These are phyloP conservation scores for Chionographis japonica DNA, from an alignment of 106 monocot genomes.

Conservation along the genomic window DNA sequence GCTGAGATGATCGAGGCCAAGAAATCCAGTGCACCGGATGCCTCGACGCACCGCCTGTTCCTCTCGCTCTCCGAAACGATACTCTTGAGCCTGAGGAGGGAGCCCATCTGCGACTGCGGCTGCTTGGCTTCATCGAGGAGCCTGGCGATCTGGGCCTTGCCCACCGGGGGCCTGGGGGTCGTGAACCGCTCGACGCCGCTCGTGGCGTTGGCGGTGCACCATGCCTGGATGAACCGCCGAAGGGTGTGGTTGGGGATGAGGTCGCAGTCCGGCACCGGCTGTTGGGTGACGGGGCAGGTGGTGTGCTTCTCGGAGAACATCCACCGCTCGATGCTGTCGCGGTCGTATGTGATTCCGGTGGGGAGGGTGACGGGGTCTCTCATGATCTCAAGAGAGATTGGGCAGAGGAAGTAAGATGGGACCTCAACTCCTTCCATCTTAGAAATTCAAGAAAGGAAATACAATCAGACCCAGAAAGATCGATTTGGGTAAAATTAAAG, in stretches of 20 bases:
- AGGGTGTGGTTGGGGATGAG: conserved; percentile 61
- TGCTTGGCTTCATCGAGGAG: conserved; percentile 25
- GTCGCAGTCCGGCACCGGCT: conserved; percentile 18
- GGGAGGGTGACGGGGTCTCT: conserved; percentile 69
- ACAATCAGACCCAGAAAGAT: too few species aligned
- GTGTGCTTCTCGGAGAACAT: conserved; percentile 36
- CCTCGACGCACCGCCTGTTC: conserved; percentile 24
- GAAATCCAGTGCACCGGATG: conserved; percentile 23
- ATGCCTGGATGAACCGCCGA: conserved; percentile 52
- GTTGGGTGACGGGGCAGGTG: conserved; percentile 68
- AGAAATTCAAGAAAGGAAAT: too few species aligned
- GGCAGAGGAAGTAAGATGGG: conserved; percentile 66
- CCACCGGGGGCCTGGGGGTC: conserved; percentile 38
- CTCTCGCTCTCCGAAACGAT: conserved; percentile 34
- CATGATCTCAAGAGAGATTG: conserved; percentile 79
- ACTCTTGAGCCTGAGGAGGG: conserved; percentile 23
- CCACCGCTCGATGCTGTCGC: conserved; percentile 75
- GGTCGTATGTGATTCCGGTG: conserved; percentile 88
- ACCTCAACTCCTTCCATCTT: conserved; percentile 30
- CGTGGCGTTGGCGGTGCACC: conserved; percentile 50
- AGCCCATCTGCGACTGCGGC: neutral
- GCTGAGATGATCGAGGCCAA: conserved; percentile 24
- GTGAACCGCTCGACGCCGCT: conserved; percentile 51
- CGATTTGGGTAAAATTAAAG: too few species aligned
- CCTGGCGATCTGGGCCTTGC: conserved; percentile 15